Evolutionary conservation across 2,329 filamentous ascomycete species (phyloP).

Genomic region (Fusarium sp.): DNA sequence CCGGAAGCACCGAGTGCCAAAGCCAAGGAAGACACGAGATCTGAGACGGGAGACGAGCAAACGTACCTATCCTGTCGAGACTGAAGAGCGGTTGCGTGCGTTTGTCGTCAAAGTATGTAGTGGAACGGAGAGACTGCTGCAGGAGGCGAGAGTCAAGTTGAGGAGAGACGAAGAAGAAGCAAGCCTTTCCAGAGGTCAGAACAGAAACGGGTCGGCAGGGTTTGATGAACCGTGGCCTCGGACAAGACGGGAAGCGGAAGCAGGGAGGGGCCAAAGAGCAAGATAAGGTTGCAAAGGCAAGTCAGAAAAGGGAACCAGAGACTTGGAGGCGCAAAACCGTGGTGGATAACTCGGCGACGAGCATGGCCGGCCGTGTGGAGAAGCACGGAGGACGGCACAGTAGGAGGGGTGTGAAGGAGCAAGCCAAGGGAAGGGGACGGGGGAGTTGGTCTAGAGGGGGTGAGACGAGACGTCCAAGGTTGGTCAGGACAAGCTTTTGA

Average conservation of each 20-base stretch:
- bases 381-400: slow-evolving; percentile 45
- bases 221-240: slow-evolving; percentile 40
- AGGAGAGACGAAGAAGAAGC: slow-evolving; percentile 9
- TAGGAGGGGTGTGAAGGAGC: slow-evolving; percentile 35
- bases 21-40: slow-evolving; percentile 34
- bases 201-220: slow-evolving; percentile 31
- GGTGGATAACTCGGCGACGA: slow-evolving; percentile 51
- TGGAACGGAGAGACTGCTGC: slow-evolving; percentile 34
- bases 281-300: slow-evolving; percentile 48
- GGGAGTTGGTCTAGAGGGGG: slow-evolving; percentile 27
- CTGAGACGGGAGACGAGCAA: slow-evolving; percentile 37
- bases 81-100: slow-evolving; percentile 25
- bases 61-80: slow-evolving; percentile 40
- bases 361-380: slow-evolving; percentile 49
- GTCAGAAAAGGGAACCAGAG: slow-evolving; percentile 40
- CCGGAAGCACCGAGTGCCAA: slow-evolving; percentile 44
- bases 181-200: slow-evolving; percentile 17
- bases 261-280: slow-evolving; percentile 39
- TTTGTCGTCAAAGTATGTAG: slow-evolving; percentile 35
- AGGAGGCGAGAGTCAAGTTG: slow-evolving; percentile 27
- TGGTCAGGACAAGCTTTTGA: slow-evolving; percentile 50
- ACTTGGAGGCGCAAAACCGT: slow-evolving; percentile 40
- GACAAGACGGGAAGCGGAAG: slow-evolving; percentile 34
- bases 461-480: slow-evolving; percentile 31
- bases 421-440: neutral